Evolutionary conservation across 768 basidiomycete species (phyloP).

Genomic region (Russula olivacea): DNA sequence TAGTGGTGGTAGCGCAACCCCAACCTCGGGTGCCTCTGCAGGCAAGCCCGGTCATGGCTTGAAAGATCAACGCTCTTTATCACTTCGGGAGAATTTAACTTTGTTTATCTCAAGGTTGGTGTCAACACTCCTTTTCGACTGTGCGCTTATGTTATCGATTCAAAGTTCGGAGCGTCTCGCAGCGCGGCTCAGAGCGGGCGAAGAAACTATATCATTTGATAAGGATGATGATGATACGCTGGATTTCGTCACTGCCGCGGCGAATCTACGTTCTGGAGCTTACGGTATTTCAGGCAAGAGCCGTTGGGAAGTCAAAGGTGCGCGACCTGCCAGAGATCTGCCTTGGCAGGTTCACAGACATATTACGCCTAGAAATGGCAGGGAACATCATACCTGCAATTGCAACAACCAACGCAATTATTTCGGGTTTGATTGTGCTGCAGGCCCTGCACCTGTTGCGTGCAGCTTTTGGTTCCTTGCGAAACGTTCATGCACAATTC

Average conservation of each 20-base stretch:
- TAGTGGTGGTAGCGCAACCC: constrained; percentile 15
- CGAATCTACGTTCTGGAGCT: constrained; percentile 85
- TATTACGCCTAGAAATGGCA: constrained; percentile 73
- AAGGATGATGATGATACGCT: constrained; percentile 97
- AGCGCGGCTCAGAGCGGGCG: constrained; percentile 53
- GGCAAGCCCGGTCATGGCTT: constrained; percentile 35
- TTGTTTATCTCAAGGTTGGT: constrained; percentile 81
- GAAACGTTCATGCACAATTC: constrained; percentile 75
- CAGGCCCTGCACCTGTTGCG: constrained; percentile 84
- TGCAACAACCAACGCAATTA: constrained; percentile 97
- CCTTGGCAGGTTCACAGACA: constrained; percentile 1
- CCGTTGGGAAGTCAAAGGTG: constrained; percentile 96
- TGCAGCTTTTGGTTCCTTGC: constrained; percentile 51
- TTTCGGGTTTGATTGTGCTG: constrained; percentile 90
- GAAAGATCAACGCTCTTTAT: constrained; percentile 77
- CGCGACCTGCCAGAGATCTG: constrained; percentile 20
- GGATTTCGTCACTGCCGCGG: constrained; percentile 93
- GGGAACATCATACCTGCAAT: constrained; percentile 99
- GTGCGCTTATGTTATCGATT: constrained; percentile 1
- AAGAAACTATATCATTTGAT: constrained; percentile 80
- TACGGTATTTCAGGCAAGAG: constrained; percentile 89
- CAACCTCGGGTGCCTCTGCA: constrained; percentile 2
- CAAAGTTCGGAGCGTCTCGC: constrained; percentile 76
- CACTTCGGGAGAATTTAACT: constrained; percentile 71
- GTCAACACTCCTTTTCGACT: not conserved